Evolutionary conservation across 192 early-diverging fungal species (phyloP).

Genomic region (Coemansia reversa): DNA sequence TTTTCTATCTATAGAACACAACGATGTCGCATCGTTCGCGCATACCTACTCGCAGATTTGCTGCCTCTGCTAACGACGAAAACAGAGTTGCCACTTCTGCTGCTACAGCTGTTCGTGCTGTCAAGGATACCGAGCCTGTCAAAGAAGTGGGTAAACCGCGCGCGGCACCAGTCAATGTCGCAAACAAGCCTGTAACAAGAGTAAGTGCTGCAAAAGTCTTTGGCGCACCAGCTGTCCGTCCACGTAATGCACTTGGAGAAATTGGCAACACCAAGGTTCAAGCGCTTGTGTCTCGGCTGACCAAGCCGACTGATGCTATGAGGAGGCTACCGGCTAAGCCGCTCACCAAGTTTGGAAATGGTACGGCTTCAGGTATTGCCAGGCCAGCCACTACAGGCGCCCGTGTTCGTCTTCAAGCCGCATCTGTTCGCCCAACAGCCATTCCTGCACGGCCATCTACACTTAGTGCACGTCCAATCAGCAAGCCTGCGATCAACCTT

Average conservation of each 20-base stretch:
- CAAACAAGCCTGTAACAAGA: conserved; percentile 2
- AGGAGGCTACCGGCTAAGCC: conserved; percentile 6
- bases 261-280: conserved; percentile 26
- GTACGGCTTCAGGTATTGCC: conserved; percentile 8
- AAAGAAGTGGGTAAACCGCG: conserved; percentile 20
- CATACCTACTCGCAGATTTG: conserved; percentile 37
- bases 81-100: conserved; percentile 35
- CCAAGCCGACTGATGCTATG: conserved; percentile 29
- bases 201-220: conserved; percentile 22
- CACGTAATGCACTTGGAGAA: conserved; percentile 34
- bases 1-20: conserved; percentile 23
- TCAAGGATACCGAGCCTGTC: conserved; percentile 13
- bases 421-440: conserved; percentile 2
- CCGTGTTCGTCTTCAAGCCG: conserved; percentile 13
- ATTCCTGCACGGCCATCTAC: not conserved
- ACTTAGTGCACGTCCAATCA: conserved; percentile 22
- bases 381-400: conserved; percentile 7
- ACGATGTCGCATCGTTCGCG: conserved; percentile 43
- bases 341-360: conserved; percentile 3
- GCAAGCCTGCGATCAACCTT: conserved; percentile 31
- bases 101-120: conserved; percentile 3
- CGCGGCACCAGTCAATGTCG: not conserved
- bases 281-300: conserved; percentile 11
- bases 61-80: conserved; percentile 32
- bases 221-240: conserved; percentile 11